Conservation (phyloP, 2,329 filamentous ascomycete species). For the Didymella glomerata region DNA sequence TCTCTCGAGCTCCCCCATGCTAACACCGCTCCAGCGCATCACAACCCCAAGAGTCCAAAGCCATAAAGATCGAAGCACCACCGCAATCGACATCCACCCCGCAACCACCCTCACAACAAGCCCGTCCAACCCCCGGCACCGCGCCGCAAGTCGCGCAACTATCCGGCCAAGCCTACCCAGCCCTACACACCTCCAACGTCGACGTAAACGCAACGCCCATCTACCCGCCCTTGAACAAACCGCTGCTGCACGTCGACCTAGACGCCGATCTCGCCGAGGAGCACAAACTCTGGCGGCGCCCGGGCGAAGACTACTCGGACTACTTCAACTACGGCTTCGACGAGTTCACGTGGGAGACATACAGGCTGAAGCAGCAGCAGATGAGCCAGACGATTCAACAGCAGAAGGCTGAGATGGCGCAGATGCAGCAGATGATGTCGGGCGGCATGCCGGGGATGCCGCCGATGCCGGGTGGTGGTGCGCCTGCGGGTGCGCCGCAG, state of each 20-base stretch:
- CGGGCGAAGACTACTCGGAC: conserved; percentile 92
- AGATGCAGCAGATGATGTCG: conserved; percentile 67
- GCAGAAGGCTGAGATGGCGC: conserved; percentile 75
- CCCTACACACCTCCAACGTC: conserved; percentile 76
- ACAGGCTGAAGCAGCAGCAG: conserved; percentile 85
- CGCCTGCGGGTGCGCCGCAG: conserved; percentile 39
- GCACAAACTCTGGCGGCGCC: conserved; percentile 93
- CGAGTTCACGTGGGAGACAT: conserved; percentile 96
- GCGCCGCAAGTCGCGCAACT: conserved; percentile 36
- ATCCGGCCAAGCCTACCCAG: conserved; percentile 63
- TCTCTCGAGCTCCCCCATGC: conserved; percentile 10
- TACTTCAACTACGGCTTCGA: conserved; percentile 99
- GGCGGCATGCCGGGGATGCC: conserved; percentile 41
- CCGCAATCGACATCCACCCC: conserved; percentile 37
- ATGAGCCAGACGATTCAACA: conserved; percentile 79
- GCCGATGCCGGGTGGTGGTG: conserved; percentile 31
- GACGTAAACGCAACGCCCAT: conserved; percentile 84
- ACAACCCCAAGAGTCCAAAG: conserved; percentile 46
- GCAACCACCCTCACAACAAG: conserved; percentile 24
- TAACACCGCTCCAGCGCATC: conserved; percentile 35
- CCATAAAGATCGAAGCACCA: conserved; percentile 50
- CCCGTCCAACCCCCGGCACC: conserved; percentile 28
- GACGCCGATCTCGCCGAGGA: conserved; percentile 67
- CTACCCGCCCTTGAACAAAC: conserved; percentile 77
- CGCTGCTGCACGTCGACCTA: conserved; percentile 67